These are phyloP conservation scores for Pseudocercospora macadamiae DNA, from an alignment of 2,329 filamentous ascomycete species.

Conservation along the genomic window DNA sequence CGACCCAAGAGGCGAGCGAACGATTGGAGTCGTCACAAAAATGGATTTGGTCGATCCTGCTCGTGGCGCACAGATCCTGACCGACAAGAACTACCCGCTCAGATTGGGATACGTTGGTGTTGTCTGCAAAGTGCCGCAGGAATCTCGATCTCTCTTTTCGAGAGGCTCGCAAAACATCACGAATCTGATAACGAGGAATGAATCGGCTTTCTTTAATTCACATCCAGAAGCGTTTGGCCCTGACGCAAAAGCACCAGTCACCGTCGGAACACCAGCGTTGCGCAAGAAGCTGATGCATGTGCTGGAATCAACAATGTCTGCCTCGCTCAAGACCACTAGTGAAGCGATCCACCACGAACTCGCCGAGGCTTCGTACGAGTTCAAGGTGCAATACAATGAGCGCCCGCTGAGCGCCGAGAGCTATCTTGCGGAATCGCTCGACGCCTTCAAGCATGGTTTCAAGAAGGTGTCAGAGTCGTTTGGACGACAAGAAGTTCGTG, in stretches of 20 bases:
- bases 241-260: slow-evolving; percentile 63
- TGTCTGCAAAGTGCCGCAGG: slow-evolving; percentile 76
- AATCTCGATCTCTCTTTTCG: slow-evolving; percentile 73
- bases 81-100: slow-evolving; percentile 89
- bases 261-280: slow-evolving; percentile 80
- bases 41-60: slow-evolving; percentile 93
- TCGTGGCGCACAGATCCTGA: slow-evolving; percentile 76
- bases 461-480: slow-evolving; percentile 91
- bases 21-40: slow-evolving; percentile 98
- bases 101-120: slow-evolving; percentile 96
- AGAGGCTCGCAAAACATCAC: slow-evolving; percentile 79
- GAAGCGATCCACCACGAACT: slow-evolving; percentile 93
- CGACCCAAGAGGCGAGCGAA: slow-evolving; percentile 90
- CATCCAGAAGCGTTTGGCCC: slow-evolving; percentile 80
- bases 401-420: slow-evolving; percentile 92
- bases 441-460: slow-evolving; percentile 97
- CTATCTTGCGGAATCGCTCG: slow-evolving; percentile 91
- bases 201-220: slow-evolving; percentile 81
- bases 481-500: slow-evolving; percentile 83
- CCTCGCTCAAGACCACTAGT: slow-evolving; percentile 83
- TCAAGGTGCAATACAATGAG: slow-evolving; percentile 99
- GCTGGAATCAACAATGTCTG: slow-evolving; percentile 94
- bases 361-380: slow-evolving; percentile 96
- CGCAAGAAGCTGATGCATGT: slow-evolving; percentile 97
- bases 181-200: slow-evolving; percentile 81